Conservation (phyloP, 2,329 filamentous ascomycete genomes). For the Ophiostoma perfectum region DNA sequence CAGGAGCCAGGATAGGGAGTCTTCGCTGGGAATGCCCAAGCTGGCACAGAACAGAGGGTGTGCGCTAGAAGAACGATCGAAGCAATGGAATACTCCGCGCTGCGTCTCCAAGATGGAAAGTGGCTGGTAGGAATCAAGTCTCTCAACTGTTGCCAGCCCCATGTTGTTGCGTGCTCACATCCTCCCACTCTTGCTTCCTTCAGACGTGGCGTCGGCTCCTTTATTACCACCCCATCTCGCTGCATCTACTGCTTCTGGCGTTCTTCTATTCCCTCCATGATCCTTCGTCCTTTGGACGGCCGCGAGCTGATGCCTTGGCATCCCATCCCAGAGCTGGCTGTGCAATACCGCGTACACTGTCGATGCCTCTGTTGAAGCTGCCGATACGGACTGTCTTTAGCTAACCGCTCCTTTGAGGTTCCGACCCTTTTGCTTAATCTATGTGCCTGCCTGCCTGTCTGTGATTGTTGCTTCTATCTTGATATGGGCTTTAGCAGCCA, state of each 20-base stretch:
- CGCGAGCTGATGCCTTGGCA: neutral
- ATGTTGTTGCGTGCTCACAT: neutral
- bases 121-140: neutral
- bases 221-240: constrained; percentile 5
- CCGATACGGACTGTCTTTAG: no score
- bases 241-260: neutral
- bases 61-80: constrained; percentile 6
- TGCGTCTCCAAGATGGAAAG: neutral
- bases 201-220: neutral
- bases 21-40: neutral
- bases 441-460: no score
- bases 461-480: no score
- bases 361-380: neutral
- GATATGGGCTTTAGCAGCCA: no score
- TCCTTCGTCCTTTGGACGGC: neutral
- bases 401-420: no score
- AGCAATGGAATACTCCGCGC: neutral
- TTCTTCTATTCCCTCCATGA: neutral
- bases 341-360: neutral
- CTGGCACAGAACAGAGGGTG: neutral
- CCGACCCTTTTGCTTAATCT: no score
- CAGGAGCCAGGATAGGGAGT: neutral
- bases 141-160: neutral
- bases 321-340: neutral
- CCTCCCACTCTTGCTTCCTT: constrained; percentile 11